A percentile compares a stretch with the other conserved stretches of the same genome.
phyloP scores from a whole-genome alignment of 2,329 filamentous ascomycete genomes.

The Ambrosiella beaveri region DNA sequence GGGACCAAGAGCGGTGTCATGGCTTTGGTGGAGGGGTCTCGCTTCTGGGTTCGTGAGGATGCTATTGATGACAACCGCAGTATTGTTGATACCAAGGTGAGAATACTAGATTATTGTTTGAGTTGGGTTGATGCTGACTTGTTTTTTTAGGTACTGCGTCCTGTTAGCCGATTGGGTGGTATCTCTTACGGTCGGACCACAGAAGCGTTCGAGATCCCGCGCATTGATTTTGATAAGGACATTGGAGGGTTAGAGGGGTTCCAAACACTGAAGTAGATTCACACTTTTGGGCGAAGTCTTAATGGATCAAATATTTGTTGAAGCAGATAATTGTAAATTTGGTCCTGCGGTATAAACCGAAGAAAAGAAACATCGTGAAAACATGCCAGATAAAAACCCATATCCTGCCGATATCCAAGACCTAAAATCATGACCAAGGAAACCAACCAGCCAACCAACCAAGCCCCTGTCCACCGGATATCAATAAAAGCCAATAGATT shows the following conservation, averaged over 20 bases:
- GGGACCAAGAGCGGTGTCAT: constrained; percentile 62
- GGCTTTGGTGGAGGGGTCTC: constrained; percentile 63
- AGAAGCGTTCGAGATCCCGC: constrained; percentile 53
- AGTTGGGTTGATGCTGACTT: not conserved
- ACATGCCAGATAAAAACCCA: too few species aligned
- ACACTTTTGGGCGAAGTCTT: too few species aligned
- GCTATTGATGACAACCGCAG: constrained; percentile 64
- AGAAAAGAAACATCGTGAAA: too few species aligned
- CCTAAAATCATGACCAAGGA: too few species aligned
- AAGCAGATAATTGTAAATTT: too few species aligned
- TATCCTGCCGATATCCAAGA: too few species aligned
- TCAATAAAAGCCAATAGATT: constrained; percentile 1
- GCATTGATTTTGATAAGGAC: constrained; percentile 40
- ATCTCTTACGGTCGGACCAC: constrained; percentile 64
- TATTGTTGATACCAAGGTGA: constrained; percentile 52
- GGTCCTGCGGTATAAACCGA: too few species aligned
- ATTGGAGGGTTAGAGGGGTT: constrained; percentile 34
- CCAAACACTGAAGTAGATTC: constrained; percentile 28
- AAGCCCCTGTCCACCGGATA: not conserved
- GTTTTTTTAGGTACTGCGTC: constrained; percentile 42
- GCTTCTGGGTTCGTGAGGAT: constrained; percentile 82
- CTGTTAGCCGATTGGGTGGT: constrained; percentile 64
- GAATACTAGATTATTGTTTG: constrained; percentile 15
- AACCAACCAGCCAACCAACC: not conserved
- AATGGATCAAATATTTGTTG: too few species aligned